Percentiles rank a stretch among this genome's conserved stretches.
Evolutionary conservation across 768 basidiomycete genomes (phyloP).

Genomic region (Agrocybe chaxingu): DNA sequence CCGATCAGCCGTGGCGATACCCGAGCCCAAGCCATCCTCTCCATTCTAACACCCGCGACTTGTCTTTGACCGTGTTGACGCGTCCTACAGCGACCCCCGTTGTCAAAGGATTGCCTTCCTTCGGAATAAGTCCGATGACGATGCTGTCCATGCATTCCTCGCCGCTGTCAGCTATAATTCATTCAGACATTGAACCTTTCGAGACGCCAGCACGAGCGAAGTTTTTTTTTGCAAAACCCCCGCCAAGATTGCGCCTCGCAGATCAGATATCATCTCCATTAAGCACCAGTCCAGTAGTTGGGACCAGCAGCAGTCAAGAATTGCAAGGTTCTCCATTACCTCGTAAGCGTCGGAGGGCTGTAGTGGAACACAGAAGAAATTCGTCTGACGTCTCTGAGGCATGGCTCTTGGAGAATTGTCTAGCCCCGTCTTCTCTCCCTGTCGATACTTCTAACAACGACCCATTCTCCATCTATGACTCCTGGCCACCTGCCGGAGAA

Average conservation of each 20-base stretch:
- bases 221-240: constrained; percentile 10
- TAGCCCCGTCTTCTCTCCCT: constrained; percentile 20
- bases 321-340: constrained; percentile 47
- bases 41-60: constrained; percentile 59
- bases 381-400: constrained; percentile 36
- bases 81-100: constrained; percentile 49
- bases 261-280: constrained; percentile 26
- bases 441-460: constrained; percentile 26
- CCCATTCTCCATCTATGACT: constrained; percentile 47
- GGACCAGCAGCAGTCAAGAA: constrained; percentile 16
- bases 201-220: constrained; percentile 19
- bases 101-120: constrained; percentile 26
- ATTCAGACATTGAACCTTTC: constrained; percentile 9
- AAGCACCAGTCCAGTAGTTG: constrained; percentile 30
- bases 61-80: constrained; percentile 64
- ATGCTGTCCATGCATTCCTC: constrained; percentile 28
- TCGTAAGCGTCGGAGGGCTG: constrained; percentile 19
- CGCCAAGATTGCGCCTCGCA: constrained; percentile 9
- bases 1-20: constrained; percentile 80
- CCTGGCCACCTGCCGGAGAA: constrained; percentile 30
- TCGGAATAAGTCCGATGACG: constrained; percentile 26
- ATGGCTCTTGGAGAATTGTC: constrained; percentile 36
- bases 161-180: constrained; percentile 24
- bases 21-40: constrained; percentile 78
- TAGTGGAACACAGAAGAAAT: constrained; percentile 24